phyloP scores from a whole-genome alignment of 1,139 yeast species.

The Ogataea hybrid region DNA sequence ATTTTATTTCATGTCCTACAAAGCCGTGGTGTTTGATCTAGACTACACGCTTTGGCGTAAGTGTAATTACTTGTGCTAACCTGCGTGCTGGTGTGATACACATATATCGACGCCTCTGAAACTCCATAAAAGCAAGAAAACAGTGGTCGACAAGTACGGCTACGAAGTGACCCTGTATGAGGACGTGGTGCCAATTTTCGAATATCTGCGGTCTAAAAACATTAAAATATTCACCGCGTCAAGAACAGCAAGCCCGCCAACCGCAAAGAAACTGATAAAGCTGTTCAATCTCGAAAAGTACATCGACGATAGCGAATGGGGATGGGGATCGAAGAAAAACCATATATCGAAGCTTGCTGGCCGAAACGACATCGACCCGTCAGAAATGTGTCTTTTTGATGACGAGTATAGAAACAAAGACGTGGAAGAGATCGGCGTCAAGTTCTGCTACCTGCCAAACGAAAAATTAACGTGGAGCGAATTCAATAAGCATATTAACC shows the following conservation, averaged over 20 bases:
- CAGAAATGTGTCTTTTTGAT: constrained; percentile 62
- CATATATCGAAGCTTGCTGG: constrained; percentile 54
- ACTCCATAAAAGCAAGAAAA: constrained; percentile 23
- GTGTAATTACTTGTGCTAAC: constrained; percentile 33
- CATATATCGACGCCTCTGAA: constrained; percentile 59
- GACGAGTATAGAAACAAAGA: constrained; percentile 69
- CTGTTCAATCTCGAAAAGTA: constrained; percentile 48
- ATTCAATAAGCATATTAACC: constrained; percentile 29
- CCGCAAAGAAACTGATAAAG: constrained; percentile 57
- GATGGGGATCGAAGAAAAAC: constrained; percentile 57
- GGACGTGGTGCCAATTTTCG: constrained; percentile 59
- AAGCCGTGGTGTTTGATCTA: constrained; percentile 67
- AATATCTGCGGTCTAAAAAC: constrained; percentile 39
- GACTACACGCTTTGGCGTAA: constrained; percentile 81
- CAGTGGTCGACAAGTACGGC: constrained; percentile 47
- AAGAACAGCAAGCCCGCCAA: constrained; percentile 60
- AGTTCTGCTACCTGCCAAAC: constrained; percentile 50
- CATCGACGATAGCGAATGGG: constrained; percentile 63
- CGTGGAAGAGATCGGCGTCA: constrained; percentile 60
- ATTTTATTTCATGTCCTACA: constrained; percentile 12
- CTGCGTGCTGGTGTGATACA: constrained; percentile 58
- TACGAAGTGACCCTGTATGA: constrained; percentile 49
- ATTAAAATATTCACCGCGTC: constrained; percentile 63
- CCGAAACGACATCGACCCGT: constrained; percentile 43
- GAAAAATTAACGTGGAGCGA: constrained; percentile 44